Evolutionary conservation across 768 basidiomycete genomes (phyloP).

Genomic region (Tricholoma matsutake): DNA sequence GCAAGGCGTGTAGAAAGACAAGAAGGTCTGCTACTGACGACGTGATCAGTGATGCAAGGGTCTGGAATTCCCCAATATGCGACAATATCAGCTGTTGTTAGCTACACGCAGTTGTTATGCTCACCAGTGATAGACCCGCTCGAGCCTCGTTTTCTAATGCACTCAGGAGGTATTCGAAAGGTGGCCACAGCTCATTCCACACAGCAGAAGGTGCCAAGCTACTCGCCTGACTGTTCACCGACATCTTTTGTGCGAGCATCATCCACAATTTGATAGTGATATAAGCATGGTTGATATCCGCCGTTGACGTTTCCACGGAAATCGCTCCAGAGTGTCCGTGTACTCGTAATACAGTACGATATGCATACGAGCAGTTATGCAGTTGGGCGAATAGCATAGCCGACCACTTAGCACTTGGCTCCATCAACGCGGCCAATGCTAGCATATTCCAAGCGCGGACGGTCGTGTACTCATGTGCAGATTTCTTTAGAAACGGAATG

Average conservation of each 20-base stretch:
- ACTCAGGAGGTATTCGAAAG: conserved; percentile 54
- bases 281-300: conserved; percentile 67
- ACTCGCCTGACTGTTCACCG: conserved; percentile 22
- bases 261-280: conserved; percentile 72
- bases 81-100: not conserved
- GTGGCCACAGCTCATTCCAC: conserved; percentile 79
- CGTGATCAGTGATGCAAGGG: conserved; percentile 50
- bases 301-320: conserved; percentile 42
- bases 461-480: conserved; percentile 29
- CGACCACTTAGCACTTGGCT: conserved; percentile 32
- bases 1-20: conserved; percentile 56
- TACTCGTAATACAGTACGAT: conserved; percentile 42
- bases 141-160: conserved; percentile 48
- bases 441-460: conserved; percentile 69
- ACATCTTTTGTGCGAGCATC: conserved; percentile 46
- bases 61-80: conserved; percentile 32
- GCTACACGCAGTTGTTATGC: conserved; percentile 11
- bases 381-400: conserved; percentile 49
- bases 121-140: conserved; percentile 38
- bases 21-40: conserved; percentile 66
- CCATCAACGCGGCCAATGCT: conserved; percentile 49
- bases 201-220: conserved; percentile 38
- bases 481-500: conserved; percentile 26
- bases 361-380: conserved; percentile 43
- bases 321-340: conserved; percentile 36